phyloP scores from a whole-genome alignment of 352 stramenopile genomes.

The Globisporangium orthogonon region DNA sequence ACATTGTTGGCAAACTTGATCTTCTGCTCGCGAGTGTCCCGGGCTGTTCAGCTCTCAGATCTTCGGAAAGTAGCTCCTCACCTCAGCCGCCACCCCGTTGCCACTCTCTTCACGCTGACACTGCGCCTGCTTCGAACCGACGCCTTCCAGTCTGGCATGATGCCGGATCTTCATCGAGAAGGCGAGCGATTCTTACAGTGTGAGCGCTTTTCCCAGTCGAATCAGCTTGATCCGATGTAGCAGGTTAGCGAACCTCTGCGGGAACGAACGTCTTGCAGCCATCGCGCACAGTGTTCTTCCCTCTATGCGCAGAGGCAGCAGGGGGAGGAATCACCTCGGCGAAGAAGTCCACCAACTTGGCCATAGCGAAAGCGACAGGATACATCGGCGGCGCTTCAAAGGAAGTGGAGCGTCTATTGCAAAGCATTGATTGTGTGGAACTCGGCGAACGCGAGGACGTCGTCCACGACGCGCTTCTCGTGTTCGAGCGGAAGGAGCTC shows the following conservation, averaged over 20 bases:
- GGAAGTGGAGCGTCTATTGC: too few relatives aligned
- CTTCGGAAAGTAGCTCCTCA: conserved; percentile 43
- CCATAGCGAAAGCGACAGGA: not conserved
- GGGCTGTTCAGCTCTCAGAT: conserved; percentile 29
- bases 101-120: conserved; percentile 18
- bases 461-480: conserved; percentile 27
- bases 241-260: conserved; percentile 13
- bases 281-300: conserved; percentile 13
- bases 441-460: conserved; percentile 24
- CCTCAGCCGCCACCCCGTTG: conserved; percentile 24
- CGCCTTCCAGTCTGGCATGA: conserved; percentile 16
- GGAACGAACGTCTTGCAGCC: conserved; percentile 28
- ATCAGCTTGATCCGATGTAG: not conserved
- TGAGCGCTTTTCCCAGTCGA: not conserved
- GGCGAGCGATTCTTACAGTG: not conserved
- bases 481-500: conserved; percentile 51
- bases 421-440: conserved; percentile 17
- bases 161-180: conserved; percentile 17
- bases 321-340: conserved; percentile 3
- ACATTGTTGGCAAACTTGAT: conserved; percentile 11
- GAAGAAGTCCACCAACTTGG: not conserved
- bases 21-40: conserved; percentile 38
- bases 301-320: not conserved
- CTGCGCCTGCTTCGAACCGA: conserved; percentile 19
- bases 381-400: too few relatives aligned